Conservation (phyloP, 495 filamentous ascomycete genomes). For the Bombardia bombarda region DNA sequence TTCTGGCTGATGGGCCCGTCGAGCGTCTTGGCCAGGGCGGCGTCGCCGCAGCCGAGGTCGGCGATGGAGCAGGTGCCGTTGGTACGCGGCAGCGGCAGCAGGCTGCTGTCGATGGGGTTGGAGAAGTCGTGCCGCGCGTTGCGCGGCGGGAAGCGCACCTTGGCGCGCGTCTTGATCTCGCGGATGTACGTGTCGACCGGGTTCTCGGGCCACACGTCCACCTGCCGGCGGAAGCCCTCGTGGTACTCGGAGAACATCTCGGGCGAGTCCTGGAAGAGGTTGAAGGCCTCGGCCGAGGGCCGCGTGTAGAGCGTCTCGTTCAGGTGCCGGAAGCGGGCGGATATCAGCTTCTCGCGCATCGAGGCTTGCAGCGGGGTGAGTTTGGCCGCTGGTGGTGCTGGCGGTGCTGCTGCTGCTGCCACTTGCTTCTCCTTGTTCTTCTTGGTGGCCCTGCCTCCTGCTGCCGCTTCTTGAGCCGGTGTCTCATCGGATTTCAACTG, state of each 20-base stretch:
- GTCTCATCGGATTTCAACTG: slow-evolving; percentile 15
- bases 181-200: slow-evolving; percentile 77
- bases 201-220: slow-evolving; percentile 91
- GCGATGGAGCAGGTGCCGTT: slow-evolving; percentile 58
- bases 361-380: slow-evolving; percentile 86
- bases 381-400: slow-evolving; percentile 30
- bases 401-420: slow-evolving; percentile 12
- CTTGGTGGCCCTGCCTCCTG: slow-evolving; percentile 3
- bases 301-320: slow-evolving; percentile 95
- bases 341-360: slow-evolving; percentile 89
- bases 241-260: slow-evolving; percentile 94
- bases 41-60: slow-evolving; percentile 59
- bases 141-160: not conserved
- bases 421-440: slow-evolving; percentile 6
- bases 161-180: slow-evolving; percentile 51
- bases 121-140: slow-evolving; percentile 11
- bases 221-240: slow-evolving; percentile 87
- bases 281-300: slow-evolving; percentile 67
- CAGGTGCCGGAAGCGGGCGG: slow-evolving; percentile 91
- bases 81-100: slow-evolving; percentile 31
- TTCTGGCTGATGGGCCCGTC: slow-evolving; percentile 47
- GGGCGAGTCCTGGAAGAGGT: slow-evolving; percentile 70
- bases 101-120: slow-evolving; percentile 13
- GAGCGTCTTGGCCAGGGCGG: slow-evolving; percentile 58
- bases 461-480: not conserved